Evolutionary conservation across 2,329 filamentous ascomycete genomes (phyloP).

Genomic region (Penicillium glabrum): DNA sequence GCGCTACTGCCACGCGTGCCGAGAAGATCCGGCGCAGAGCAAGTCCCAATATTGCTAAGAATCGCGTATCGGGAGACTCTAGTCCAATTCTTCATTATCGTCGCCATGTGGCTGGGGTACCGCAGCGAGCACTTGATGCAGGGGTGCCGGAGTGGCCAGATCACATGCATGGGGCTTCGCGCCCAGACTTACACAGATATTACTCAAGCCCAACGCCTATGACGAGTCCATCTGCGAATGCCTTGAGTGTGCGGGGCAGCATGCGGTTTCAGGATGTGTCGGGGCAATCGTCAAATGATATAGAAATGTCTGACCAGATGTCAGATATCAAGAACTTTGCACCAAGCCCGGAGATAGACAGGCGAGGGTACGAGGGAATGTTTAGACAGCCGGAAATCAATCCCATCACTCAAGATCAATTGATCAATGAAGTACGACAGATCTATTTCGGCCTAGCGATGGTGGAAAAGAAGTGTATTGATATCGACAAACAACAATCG

Average conservation of each 20-base stretch:
- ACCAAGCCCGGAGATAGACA: not conserved
- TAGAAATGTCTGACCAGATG: not conserved
- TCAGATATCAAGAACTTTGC: not conserved
- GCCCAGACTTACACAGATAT: not conserved
- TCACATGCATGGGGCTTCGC: not conserved
- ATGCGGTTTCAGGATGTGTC: not conserved
- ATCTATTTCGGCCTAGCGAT: conserved; percentile 76
- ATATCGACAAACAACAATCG: conserved; percentile 67
- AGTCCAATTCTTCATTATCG: not conserved
- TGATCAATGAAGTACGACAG: conserved; percentile 68
- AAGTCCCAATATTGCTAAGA: not conserved
- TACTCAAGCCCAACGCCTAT: not conserved
- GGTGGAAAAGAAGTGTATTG: conserved; percentile 85
- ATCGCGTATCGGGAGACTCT: not conserved
- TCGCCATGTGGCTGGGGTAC: not conserved
- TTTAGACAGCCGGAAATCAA: conserved; percentile 62
- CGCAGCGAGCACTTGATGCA: not conserved
- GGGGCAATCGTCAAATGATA: not conserved
- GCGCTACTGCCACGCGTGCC: conserved; percentile 6
- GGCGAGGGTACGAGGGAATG: conserved; percentile 30
- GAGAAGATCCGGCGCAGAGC: conserved; percentile 6
- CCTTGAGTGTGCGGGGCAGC: not conserved
- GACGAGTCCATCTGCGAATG: not conserved
- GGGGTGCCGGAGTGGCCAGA: not conserved
- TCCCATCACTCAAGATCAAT: conserved; percentile 72